Conservation (phyloP, 805 yeast species). For the Barnettozyma sucrosica region DNA sequence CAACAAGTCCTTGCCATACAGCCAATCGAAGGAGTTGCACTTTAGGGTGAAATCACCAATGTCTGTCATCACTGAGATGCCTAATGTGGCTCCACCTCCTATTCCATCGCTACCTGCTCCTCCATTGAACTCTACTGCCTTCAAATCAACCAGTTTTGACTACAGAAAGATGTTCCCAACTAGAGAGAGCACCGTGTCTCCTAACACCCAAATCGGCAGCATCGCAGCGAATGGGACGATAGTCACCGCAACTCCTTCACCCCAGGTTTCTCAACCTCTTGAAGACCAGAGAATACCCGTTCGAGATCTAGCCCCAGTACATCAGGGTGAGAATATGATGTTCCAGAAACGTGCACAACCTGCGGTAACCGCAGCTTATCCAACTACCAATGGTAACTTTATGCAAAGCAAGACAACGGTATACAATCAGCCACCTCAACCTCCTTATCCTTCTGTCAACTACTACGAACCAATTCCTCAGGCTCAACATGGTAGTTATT, state of each 20-base stretch:
- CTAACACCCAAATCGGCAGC: neutral
- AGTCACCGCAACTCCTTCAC: neutral
- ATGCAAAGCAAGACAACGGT: neutral
- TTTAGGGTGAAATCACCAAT: constrained; percentile 26
- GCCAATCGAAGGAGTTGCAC: constrained; percentile 14
- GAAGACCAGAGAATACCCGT: neutral
- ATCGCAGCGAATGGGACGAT: neutral
- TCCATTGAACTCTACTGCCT: neutral
- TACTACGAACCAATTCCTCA: constrained; percentile 3
- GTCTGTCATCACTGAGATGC: constrained; percentile 18
- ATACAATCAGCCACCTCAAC: constrained; percentile 4
- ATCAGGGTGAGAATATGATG: constrained; percentile 2
- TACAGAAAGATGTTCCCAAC: constrained; percentile 13
- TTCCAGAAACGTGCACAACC: constrained; percentile 4
- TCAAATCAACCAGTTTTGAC: constrained; percentile 6
- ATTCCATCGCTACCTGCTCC: constrained; percentile 11
- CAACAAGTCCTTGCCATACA: constrained; percentile 22
- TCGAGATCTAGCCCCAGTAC: neutral
- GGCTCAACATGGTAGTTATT: neutral
- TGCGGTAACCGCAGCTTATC: neutral
- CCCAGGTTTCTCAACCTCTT: neutral
- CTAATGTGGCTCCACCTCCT: constrained; percentile 26
- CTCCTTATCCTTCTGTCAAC: constrained; percentile 4
- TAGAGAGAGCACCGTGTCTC: constrained; percentile 3
- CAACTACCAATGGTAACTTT: neutral